Evolutionary conservation across 2,329 filamentous ascomycete genomes (phyloP).

Genomic region (Hymenoscyphus occultus): DNA sequence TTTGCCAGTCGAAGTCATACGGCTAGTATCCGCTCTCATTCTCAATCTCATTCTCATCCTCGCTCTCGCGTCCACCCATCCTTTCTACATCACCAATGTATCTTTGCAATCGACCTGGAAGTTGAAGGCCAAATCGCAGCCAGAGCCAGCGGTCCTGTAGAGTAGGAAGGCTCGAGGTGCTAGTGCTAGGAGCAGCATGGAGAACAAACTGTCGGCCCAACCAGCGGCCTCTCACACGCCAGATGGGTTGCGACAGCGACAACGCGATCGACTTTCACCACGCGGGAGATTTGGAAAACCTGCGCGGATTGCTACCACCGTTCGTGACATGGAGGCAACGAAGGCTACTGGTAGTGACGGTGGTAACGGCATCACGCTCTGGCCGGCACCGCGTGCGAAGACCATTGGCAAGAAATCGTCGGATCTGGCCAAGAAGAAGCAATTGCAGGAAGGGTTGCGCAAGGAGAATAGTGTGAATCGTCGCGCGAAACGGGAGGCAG

Average conservation of each 20-base stretch:
- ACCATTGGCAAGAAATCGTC: slow-evolving; percentile 23
- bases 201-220: slow-evolving; percentile 17
- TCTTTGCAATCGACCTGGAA: slow-evolving; percentile 23
- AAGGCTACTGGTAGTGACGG: slow-evolving; percentile 7
- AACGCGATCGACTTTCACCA: slow-evolving; percentile 36
- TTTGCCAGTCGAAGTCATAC: slow-evolving; percentile 1
- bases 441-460: slow-evolving; percentile 31
- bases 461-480: slow-evolving; percentile 32
- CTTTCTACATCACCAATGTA: slow-evolving; percentile 27
- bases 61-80: neutral
- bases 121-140: slow-evolving; percentile 20
- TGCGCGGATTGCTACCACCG: slow-evolving; percentile 24
- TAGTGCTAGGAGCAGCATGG: slow-evolving; percentile 15
- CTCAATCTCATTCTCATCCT: neutral
- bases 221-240: slow-evolving; percentile 27
- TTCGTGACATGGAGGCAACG: slow-evolving; percentile 25
- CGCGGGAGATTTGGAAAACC: slow-evolving; percentile 31
- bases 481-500: slow-evolving; percentile 35
- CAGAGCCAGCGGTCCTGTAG: slow-evolving; percentile 7
- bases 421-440: slow-evolving; percentile 27
- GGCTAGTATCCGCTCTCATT: neutral
- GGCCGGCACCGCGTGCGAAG: slow-evolving; percentile 28
- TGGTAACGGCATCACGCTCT: slow-evolving; percentile 25
- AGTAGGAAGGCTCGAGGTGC: neutral
- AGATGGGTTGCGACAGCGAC: slow-evolving; percentile 36